Base-by-base conservation (phyloP, 768 basidiomycete species). In the Cystoderma amianthinum region DNA sequence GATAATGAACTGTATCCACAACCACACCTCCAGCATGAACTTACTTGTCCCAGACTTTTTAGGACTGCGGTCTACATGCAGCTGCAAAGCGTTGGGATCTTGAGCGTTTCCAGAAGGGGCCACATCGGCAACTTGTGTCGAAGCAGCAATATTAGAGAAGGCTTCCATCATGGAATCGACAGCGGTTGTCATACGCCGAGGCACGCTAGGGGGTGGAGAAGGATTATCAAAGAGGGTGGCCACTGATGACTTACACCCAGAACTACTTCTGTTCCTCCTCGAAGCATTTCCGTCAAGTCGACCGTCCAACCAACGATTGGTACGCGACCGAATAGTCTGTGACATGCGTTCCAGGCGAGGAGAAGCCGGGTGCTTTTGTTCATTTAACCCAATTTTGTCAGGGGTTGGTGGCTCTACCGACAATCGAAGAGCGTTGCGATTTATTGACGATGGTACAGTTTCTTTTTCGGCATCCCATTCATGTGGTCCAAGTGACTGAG, bases 1-100 rank as follows among this genome's bases (percentile, higher is more conserved):
- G 45, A 89, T 68, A 5, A 58, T 65, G 53, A 91, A 89, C 59
- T 92, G 89, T 44, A 89, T 57, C 85, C 87, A 88, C 47, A 91
- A 59, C 89, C 89, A 91, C 16, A 85, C 56, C 61, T 88, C 84
- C 37, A 91, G 51, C 48, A 89, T 56, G 37, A 83, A 12, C 25
- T 19, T 22, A 19, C 25, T 43, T 2, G 35, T 16, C 34, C 18
- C 40, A 21, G 13, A 32, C 24, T 11, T 35, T 19, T 11, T 24
- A 36, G n/a, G 33, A 23, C 11, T 34, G 17, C n/a, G 17, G 13
- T 32, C 38, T 7, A 10, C n/a, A 24, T 43, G 53, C 9, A 49
- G 36, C 35, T 52, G 53, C 22, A 53, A 11, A 1, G 47, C 46
- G 17, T 48, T 49, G 32, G 36, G 17, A 10, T 22, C 21, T 36